These are phyloP conservation scores for Saccharomycopsis synnaedendra DNA, from an alignment of 805 yeast genomes.

Conservation along the genomic window DNA sequence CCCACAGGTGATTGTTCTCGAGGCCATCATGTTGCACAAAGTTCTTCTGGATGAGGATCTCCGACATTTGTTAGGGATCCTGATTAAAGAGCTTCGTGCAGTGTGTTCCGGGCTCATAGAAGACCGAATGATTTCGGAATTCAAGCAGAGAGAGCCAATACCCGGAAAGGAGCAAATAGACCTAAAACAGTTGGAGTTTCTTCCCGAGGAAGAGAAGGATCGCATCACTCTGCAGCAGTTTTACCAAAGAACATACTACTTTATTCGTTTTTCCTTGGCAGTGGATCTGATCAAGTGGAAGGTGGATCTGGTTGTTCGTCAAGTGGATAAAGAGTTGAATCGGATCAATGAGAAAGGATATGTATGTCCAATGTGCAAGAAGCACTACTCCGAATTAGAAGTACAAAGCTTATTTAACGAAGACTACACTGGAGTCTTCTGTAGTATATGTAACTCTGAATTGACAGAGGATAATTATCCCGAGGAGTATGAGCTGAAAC, in stretches of 20 bases:
- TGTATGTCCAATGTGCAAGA: conserved; percentile 75
- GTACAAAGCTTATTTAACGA: conserved; percentile 74
- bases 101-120: conserved; percentile 73
- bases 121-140: conserved; percentile 65
- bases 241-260: conserved; percentile 65
- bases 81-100: conserved; percentile 76
- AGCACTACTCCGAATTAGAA: conserved; percentile 76
- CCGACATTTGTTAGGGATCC: conserved; percentile 67
- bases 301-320: conserved; percentile 73
- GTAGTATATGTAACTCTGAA: conserved; percentile 65
- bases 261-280: conserved; percentile 83
- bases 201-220: not conserved
- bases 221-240: conserved; percentile 18
- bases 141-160: conserved; percentile 46
- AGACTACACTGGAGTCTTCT: conserved; percentile 69
- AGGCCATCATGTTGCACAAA: conserved; percentile 78
- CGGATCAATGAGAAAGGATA: conserved; percentile 91
- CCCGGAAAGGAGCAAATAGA: not conserved
- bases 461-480: conserved; percentile 83
- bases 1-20: conserved; percentile 74
- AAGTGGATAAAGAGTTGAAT: conserved; percentile 71
- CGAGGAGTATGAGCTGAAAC: conserved; percentile 69
- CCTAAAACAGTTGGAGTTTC: conserved; percentile 7
- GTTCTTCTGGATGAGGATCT: conserved; percentile 91
- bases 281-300: conserved; percentile 96